Evolutionary conservation across 1,284 basidiomycete species (phyloP).

Genomic region (Schizophyllum amplum): DNA sequence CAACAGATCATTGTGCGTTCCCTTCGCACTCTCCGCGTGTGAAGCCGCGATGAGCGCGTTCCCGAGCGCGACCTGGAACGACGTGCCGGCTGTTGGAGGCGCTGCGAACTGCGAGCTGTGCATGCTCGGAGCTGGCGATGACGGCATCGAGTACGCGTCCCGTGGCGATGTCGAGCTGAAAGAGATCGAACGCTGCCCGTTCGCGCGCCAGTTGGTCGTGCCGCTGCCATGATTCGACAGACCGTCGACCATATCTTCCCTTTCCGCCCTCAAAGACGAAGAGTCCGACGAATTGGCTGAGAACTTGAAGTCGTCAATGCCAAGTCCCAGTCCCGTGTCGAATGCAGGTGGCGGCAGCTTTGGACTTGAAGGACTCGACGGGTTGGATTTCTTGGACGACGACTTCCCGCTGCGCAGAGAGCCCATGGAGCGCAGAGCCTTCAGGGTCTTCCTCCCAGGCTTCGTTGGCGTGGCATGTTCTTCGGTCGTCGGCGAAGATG

Average conservation of each 20-base stretch:
- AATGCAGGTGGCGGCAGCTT: constrained; percentile 43
- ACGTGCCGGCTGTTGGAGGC: constrained; percentile 22
- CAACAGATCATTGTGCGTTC: constrained; percentile 85
- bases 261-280: constrained; percentile 14
- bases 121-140: constrained; percentile 40
- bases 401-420: constrained; percentile 54
- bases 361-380: constrained; percentile 34
- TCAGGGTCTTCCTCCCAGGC: constrained; percentile 49
- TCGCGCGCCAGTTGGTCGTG: constrained; percentile 24
- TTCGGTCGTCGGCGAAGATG: constrained; percentile 33
- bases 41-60: constrained; percentile 90
- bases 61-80: constrained; percentile 64
- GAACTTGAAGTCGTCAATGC: constrained; percentile 44
- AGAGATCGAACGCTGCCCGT: constrained; percentile 59
- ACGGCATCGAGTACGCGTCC: constrained; percentile 32
- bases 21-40: constrained; percentile 88
- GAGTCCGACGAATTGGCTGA: constrained; percentile 23
- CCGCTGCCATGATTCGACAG: constrained; percentile 16
- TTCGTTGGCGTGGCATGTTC: constrained; percentile 18
- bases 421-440: constrained; percentile 70
- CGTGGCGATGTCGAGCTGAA: constrained; percentile 34
- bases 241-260: constrained; percentile 16
- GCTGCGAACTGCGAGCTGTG: constrained; percentile 31
- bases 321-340: constrained; percentile 52
- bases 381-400: constrained; percentile 21